These are phyloP conservation scores for Cymbopogon flexuosus DNA, from an alignment of 202 grass and related monocot genomes.

Conservation along the genomic window DNA sequence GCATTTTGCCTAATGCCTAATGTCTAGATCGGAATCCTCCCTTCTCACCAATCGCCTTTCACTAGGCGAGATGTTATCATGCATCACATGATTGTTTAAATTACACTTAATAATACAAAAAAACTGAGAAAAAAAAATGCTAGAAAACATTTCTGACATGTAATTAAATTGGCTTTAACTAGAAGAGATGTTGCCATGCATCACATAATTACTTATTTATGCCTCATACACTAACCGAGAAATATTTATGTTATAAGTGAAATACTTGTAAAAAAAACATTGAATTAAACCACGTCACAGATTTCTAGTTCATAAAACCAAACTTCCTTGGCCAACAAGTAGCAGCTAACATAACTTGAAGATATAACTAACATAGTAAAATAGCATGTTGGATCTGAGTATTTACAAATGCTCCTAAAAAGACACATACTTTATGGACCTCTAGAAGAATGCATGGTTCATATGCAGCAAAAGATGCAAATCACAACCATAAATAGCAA, in stretches of 20 bases:
- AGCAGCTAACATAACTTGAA: constrained; percentile 22
- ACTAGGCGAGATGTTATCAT: neutral
- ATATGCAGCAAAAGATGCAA: neutral
- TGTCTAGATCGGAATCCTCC: neutral
- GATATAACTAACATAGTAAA: neutral
- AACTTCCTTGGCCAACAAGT: neutral
- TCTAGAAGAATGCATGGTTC: neutral
- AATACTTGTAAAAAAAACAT: neutral
- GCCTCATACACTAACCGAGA: neutral
- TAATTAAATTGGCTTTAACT: neutral
- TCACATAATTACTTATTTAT: neutral
- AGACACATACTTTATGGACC: neutral
- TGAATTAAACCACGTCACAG: neutral
- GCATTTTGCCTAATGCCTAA: neutral
- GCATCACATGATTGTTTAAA: neutral
- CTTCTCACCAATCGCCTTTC: neutral
- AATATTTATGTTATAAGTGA: neutral
- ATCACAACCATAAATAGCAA: constrained; percentile 11
- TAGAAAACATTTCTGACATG: neutral
- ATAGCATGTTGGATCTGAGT: neutral
- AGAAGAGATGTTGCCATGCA: neutral
- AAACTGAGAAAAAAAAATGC: constrained; percentile 8
- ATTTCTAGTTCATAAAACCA: neutral
- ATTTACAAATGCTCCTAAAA: neutral
- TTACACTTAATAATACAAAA: neutral